A percentile compares a stretch with the other conserved stretches of the same genome.
Conservation (phyloP, 2,329 filamentous ascomycete species). For the Xylaria sp. region DNA sequence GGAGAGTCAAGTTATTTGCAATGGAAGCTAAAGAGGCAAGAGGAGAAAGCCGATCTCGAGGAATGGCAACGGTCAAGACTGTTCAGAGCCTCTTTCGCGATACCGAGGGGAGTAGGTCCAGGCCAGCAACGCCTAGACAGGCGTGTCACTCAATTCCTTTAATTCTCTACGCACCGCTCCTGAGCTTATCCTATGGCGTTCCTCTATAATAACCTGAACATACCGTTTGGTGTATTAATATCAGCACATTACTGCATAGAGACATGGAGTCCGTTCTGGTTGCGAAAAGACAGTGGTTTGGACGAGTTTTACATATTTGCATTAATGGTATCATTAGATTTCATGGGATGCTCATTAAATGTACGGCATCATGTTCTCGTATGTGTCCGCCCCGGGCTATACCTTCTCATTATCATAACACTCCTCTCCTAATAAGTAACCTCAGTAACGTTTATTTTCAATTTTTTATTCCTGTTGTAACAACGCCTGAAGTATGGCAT, state of each 20-base stretch:
- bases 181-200: too few relatives aligned
- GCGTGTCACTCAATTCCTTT: neutral
- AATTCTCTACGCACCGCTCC: too few relatives aligned
- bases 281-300: neutral
- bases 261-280: neutral
- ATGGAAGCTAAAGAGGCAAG: constrained; percentile 46
- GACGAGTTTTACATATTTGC: constrained; percentile 13
- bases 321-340: constrained; percentile 31
- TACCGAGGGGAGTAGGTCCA: neutral
- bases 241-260: neutral
- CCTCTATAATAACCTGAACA: neutral
- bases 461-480: constrained; percentile 22
- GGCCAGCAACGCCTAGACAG: neutral
- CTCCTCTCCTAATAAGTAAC: neutral
- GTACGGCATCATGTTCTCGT: constrained; percentile 29
- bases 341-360: constrained; percentile 37
- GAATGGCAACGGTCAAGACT: constrained; percentile 33
- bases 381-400: constrained; percentile 13
- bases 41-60: constrained; percentile 37
- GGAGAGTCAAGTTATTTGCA: constrained; percentile 49
- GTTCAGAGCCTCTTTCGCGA: constrained; percentile 27
- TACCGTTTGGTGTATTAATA: neutral
- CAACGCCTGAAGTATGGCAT: constrained; percentile 38
- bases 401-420: constrained; percentile 25
- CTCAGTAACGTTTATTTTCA: neutral